A percentile compares a stretch with the other conserved stretches of the same genome.
Evolutionary conservation across 331 rosid genomes (phyloP).

Genomic region (Prunus yedoensis): DNA sequence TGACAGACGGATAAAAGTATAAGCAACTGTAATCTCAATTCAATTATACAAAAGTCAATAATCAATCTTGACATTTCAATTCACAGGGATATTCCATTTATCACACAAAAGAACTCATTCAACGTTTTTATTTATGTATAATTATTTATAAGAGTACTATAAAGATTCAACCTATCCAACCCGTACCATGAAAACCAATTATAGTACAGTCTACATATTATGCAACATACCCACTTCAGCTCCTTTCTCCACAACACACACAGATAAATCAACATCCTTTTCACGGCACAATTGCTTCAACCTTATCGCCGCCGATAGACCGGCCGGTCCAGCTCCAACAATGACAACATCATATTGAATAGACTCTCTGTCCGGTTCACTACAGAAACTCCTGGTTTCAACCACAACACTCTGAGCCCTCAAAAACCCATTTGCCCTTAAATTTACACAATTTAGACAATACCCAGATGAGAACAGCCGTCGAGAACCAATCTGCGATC

Average conservation of each 20-base stretch:
- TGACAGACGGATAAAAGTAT: not conserved
- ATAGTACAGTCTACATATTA: not conserved
- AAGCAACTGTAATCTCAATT: not conserved
- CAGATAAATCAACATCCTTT: conserved; percentile 60
- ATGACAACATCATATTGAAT: conserved; percentile 86
- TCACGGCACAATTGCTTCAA: conserved; percentile 74
- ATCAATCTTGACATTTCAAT: not conserved
- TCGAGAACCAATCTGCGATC: conserved; percentile 8
- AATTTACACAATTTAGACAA: not conserved
- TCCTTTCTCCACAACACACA: conserved; percentile 92
- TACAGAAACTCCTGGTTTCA: conserved; percentile 42
- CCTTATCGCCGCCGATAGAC: conserved; percentile 86
- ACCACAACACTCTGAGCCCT: conserved; percentile 24
- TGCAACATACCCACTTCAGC: conserved; percentile 72
- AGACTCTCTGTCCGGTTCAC: conserved; percentile 56
- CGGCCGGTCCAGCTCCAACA: conserved; percentile 96
- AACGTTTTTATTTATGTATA: not conserved
- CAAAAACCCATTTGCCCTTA: conserved; percentile 7
- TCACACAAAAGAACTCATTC: not conserved
- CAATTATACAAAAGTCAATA: not conserved
- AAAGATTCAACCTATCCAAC: not conserved
- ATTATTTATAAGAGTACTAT: not conserved
- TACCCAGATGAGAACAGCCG: conserved; percentile 23
- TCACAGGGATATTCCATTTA: not conserved
- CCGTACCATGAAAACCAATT: not conserved